Evolutionary conservation across 2,329 filamentous ascomycete species (phyloP).

Genomic region (Trichophyton verrucosum): DNA sequence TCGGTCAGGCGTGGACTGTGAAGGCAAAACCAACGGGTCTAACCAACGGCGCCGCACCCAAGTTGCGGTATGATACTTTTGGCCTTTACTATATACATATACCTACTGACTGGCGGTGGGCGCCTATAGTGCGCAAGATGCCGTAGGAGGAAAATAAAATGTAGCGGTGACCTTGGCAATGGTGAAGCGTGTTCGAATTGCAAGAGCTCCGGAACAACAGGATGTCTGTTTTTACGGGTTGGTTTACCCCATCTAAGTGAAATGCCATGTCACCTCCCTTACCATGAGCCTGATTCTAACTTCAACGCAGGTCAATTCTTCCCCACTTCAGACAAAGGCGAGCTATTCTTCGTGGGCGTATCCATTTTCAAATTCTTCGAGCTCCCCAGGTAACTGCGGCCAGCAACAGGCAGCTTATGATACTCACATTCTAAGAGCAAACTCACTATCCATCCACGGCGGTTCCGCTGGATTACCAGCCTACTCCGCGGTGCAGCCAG

Average conservation of each 20-base stretch:
- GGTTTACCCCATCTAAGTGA: constrained; percentile 11
- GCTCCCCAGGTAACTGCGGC: constrained; percentile 10
- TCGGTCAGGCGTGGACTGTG: constrained; percentile 6
- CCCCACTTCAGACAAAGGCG: constrained; percentile 18
- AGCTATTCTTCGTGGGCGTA: constrained; percentile 20
- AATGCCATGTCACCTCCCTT: not conserved
- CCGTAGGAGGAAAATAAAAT: constrained; percentile 87
- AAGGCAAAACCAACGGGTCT: constrained; percentile 25
- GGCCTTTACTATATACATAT: not conserved
- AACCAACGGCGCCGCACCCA: constrained; percentile 40
- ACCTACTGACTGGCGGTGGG: not conserved
- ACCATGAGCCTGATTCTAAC: not conserved
- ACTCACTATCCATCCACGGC: constrained; percentile 4
- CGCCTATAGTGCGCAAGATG: constrained; percentile 60
- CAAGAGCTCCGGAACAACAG: constrained; percentile 51
- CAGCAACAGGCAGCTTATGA: constrained; percentile 1
- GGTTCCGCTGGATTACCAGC: not conserved
- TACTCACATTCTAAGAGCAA: constrained; percentile 3
- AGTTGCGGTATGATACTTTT: constrained; percentile 35
- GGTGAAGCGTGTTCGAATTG: constrained; percentile 76
- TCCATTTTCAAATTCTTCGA: constrained; percentile 14
- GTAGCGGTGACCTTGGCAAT: constrained; percentile 70
- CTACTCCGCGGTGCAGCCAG: constrained; percentile 5
- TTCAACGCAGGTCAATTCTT: constrained; percentile 24
- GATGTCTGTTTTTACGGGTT: constrained; percentile 73